A percentile compares a stretch with the other conserved stretches of the same genome.
Conservation (phyloP, 257 asterid species). For the Nicotiana knightiana region DNA sequence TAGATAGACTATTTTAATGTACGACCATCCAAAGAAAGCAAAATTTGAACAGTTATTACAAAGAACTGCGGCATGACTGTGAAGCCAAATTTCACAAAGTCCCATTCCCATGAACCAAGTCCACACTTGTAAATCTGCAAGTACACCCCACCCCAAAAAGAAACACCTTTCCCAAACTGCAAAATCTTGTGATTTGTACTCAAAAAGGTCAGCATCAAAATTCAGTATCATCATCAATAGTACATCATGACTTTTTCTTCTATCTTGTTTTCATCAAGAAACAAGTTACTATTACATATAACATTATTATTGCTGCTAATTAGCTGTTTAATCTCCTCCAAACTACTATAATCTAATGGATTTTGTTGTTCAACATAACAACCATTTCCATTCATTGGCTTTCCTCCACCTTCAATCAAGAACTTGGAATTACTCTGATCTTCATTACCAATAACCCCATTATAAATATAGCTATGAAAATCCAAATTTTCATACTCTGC, state of each 20-base stretch:
- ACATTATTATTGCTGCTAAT: slow-evolving; percentile 34
- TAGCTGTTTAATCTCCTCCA: slow-evolving; percentile 70
- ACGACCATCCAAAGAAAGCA: too few relatives aligned
- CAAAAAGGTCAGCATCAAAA: not conserved
- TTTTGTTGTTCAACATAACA: slow-evolving; percentile 20
- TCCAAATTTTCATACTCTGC: slow-evolving; percentile 16
- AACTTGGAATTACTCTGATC: slow-evolving; percentile 4
- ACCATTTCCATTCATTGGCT: slow-evolving; percentile 5
- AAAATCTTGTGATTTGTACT: slow-evolving; percentile 1
- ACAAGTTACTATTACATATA: slow-evolving; percentile 20
- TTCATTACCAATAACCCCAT: slow-evolving; percentile 13
- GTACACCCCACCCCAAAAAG: not conserved
- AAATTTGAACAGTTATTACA: too few relatives aligned
- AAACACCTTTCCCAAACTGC: not conserved
- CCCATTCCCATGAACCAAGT: not conserved
- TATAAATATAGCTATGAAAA: slow-evolving; percentile 25
- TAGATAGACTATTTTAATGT: too few relatives aligned
- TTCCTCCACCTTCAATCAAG: not conserved
- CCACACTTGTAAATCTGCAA: not conserved
- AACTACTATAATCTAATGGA: slow-evolving; percentile 48
- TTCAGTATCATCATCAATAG: slow-evolving; percentile 7
- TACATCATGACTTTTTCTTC: slow-evolving; percentile 29
- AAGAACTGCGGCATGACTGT: too few relatives aligned
- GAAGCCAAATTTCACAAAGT: not conserved
- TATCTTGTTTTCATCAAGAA: slow-evolving; percentile 37